Percentiles rank a stretch among this genome's conserved stretches.
phyloP scores from a whole-genome alignment of 331 rosid species.

The Arachis monticola region DNA sequence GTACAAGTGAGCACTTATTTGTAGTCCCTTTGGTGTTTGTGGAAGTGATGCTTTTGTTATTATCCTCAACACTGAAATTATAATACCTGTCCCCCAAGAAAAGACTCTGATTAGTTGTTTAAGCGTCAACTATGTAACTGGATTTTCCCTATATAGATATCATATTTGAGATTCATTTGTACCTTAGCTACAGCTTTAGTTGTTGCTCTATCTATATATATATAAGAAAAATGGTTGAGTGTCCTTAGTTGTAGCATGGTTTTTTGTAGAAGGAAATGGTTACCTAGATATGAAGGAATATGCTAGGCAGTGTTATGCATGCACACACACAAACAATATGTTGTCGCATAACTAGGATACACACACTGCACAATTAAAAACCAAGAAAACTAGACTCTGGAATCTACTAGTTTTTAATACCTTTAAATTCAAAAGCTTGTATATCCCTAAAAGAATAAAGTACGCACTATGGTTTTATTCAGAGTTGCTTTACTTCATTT shows the following conservation, averaged over 20 bases:
- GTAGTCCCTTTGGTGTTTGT: conserved; percentile 76
- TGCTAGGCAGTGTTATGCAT: conserved; percentile 17
- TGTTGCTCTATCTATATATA: neutral
- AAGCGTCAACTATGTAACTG: neutral
- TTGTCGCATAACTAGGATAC: conserved; percentile 22
- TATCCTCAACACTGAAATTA: conserved; percentile 79
- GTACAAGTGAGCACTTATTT: conserved; percentile 80
- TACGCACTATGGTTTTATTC: conserved; percentile 12
- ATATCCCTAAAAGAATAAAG: conserved; percentile 29
- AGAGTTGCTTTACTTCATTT: conserved; percentile 20
- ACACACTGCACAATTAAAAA: conserved; percentile 15
- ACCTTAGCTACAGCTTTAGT: neutral
- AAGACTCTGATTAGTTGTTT: conserved; percentile 14
- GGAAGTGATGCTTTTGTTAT: conserved; percentile 85
- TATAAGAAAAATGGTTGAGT: neutral
- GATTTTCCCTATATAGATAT: neutral
- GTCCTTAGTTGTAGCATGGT: conserved; percentile 5
- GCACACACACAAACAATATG: neutral
- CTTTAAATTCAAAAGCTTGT: conserved; percentile 32
- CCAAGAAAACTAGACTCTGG: conserved; percentile 28
- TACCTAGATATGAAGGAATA: conserved; percentile 32
- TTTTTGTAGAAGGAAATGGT: conserved; percentile 19
- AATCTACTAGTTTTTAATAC: conserved; percentile 34
- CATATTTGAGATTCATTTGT: conserved; percentile 9
- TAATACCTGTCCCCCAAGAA: conserved; percentile 62